These are phyloP conservation scores for Symbiodinium pilosum DNA, from an alignment of 73 alveolate genomes.

Conservation along the genomic window DNA sequence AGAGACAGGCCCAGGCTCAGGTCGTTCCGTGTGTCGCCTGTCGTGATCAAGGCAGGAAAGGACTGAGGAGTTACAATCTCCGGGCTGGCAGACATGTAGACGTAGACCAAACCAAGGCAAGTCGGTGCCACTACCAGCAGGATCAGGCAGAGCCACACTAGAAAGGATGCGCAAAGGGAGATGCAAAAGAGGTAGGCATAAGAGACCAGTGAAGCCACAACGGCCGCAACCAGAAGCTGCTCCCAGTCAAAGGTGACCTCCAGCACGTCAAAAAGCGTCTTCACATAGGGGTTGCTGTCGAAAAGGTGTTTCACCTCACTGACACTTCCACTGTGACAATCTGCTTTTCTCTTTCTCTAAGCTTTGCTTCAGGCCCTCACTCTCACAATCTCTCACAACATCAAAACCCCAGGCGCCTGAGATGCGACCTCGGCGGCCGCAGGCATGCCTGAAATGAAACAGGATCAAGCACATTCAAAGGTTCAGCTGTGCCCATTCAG, in stretches of 20 bases:
- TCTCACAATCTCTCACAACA: no score
- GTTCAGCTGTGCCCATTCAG: no score
- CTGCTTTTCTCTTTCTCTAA: no score
- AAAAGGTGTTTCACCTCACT: conserved; percentile 43
- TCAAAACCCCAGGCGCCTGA: no score
- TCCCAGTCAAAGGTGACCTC: conserved; percentile 79
- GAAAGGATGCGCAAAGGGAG: conserved; percentile 45
- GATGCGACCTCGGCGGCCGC: conserved; percentile 8
- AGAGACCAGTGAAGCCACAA: conserved; percentile 44
- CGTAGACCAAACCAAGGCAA: conserved; percentile 39
- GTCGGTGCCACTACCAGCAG: conserved; percentile 23
- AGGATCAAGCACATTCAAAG: no score
- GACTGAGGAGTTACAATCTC: conserved; percentile 37
- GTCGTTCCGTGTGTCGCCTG: conserved; percentile 58
- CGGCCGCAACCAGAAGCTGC: conserved; percentile 63
- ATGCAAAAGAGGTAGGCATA: conserved; percentile 60
- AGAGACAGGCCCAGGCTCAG: conserved; percentile 45
- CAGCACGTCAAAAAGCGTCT: conserved; percentile 53
- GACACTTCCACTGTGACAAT: no score
- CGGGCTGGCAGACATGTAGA: conserved; percentile 75
- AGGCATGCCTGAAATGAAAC: no score
- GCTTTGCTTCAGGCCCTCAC: no score
- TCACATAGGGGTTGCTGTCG: conserved; percentile 64
- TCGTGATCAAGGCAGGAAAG: conserved; percentile 37
- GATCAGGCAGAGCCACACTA: conserved; percentile 75